A percentile compares a stretch with the other conserved stretches of the same genome.
Evolutionary conservation across 306 rosid genomes (phyloP).

Genomic region (Begonia fuchsioides): DNA sequence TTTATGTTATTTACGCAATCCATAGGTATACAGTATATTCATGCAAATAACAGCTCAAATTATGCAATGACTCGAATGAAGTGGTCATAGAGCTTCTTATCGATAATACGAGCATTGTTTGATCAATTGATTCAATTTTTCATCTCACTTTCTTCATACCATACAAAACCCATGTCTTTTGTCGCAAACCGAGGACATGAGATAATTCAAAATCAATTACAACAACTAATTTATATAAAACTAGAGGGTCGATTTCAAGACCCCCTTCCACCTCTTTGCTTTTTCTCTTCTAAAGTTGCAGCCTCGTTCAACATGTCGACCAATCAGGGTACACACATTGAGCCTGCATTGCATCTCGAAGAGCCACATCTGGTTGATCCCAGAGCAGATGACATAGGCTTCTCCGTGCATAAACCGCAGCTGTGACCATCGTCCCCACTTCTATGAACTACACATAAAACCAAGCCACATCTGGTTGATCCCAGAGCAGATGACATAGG

Average conservation of each 20-base stretch:
- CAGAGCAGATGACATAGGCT: constrained; percentile 56
- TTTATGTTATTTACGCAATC: too few relatives aligned
- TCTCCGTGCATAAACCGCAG: constrained; percentile 52
- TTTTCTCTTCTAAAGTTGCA: constrained; percentile 46
- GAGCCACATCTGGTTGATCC: constrained; percentile 67
- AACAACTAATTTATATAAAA: too few relatives aligned
- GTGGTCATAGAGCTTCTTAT: too few relatives aligned
- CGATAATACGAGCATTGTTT: too few relatives aligned
- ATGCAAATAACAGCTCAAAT: too few relatives aligned
- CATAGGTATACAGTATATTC: too few relatives aligned
- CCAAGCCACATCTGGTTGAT: constrained; percentile 70
- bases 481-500: constrained; percentile 49
- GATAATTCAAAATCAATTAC: too few relatives aligned
- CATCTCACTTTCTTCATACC: too few relatives aligned
- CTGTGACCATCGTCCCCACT: constrained; percentile 53
- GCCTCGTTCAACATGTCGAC: constrained; percentile 72
- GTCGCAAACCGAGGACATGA: too few relatives aligned
- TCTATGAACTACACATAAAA: constrained; percentile 48
- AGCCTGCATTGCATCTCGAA: constrained; percentile 77
- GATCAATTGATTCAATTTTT: too few relatives aligned
- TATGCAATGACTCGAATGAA: too few relatives aligned
- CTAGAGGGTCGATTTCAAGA: constrained; percentile 1
- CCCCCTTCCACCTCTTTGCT: constrained; percentile 24
- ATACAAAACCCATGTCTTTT: too few relatives aligned
- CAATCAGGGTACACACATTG: constrained; percentile 61